phyloP scores from a whole-genome alignment of 2,329 filamentous ascomycete species.

The Xylariales sp. region DNA sequence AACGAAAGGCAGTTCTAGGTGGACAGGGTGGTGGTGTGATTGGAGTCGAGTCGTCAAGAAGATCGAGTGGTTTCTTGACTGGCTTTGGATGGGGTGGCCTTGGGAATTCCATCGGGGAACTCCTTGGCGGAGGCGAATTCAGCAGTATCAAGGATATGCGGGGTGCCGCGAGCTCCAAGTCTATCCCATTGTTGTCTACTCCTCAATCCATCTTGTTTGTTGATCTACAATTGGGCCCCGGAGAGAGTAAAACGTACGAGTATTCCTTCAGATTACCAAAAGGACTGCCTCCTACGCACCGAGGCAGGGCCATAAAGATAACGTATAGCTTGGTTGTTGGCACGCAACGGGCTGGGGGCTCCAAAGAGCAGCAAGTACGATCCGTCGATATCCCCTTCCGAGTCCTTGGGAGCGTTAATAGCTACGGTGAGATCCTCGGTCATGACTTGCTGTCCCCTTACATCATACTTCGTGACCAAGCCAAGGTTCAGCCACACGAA shows the following conservation, averaged over 20 bases:
- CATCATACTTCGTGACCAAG: constrained; percentile 86
- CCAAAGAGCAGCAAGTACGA: constrained; percentile 83
- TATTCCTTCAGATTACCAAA: constrained; percentile 88
- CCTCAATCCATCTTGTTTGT: constrained; percentile 97
- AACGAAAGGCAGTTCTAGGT: constrained; percentile 90
- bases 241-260: constrained; percentile 87
- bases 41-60: constrained; percentile 78
- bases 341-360: constrained; percentile 84
- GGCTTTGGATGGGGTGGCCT: constrained; percentile 89
- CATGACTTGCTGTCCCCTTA: constrained; percentile 97
- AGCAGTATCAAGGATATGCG: constrained; percentile 97
- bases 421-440: constrained; percentile 85
- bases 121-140: constrained; percentile 87
- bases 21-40: constrained; percentile 89
- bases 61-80: constrained; percentile 82
- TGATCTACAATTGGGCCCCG: constrained; percentile 85
- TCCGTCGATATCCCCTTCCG: constrained; percentile 95
- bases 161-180: constrained; percentile 83
- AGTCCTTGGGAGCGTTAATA: constrained; percentile 91
- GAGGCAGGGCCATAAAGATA: constrained; percentile 93
- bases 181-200: constrained; percentile 91
- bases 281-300: constrained; percentile 90
- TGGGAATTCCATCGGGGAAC: constrained; percentile 85
- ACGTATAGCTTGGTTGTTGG: constrained; percentile 91
- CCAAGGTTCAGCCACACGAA: constrained; percentile 69